Conservation (phyloP, 148 eudicot species). For the Arbutus unedo region DNA sequence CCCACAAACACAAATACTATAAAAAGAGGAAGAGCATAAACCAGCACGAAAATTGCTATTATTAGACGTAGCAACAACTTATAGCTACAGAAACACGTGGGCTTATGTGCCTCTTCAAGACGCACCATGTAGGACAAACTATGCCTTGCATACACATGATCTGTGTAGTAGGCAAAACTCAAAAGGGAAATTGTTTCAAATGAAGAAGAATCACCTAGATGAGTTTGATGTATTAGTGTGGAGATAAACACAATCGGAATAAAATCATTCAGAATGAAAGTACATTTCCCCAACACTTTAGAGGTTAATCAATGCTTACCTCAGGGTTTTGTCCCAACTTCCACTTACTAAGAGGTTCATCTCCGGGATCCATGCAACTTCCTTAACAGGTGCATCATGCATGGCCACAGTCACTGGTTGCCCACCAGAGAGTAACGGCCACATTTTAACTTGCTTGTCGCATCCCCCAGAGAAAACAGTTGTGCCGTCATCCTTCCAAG, state of each 20-base stretch:
- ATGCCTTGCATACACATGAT: neutral
- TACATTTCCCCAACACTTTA: neutral
- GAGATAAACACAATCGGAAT: neutral
- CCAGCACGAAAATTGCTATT: neutral
- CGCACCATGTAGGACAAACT: neutral
- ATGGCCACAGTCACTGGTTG: conserved; percentile 80
- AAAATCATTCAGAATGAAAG: neutral
- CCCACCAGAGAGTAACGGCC: conserved; percentile 73
- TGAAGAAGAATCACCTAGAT: neutral
- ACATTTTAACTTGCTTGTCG: conserved; percentile 97
- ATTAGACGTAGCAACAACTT: neutral
- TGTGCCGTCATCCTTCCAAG: conserved; percentile 98
- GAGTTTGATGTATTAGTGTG: neutral
- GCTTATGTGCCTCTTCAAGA: neutral
- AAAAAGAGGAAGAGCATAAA: neutral
- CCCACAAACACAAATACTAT: neutral
- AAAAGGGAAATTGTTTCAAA: neutral
- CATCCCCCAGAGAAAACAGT: conserved; percentile 97
- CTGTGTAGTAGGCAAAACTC: neutral
- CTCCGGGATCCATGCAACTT: conserved; percentile 94
- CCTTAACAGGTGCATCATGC: conserved; percentile 93
- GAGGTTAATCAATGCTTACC: conserved; percentile 26
- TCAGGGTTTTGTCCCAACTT: conserved; percentile 92
- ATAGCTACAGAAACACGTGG: neutral
- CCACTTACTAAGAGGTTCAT: conserved; percentile 77